phyloP scores from a whole-genome alignment of 345 rosid genomes.

The Viola odorata region DNA sequence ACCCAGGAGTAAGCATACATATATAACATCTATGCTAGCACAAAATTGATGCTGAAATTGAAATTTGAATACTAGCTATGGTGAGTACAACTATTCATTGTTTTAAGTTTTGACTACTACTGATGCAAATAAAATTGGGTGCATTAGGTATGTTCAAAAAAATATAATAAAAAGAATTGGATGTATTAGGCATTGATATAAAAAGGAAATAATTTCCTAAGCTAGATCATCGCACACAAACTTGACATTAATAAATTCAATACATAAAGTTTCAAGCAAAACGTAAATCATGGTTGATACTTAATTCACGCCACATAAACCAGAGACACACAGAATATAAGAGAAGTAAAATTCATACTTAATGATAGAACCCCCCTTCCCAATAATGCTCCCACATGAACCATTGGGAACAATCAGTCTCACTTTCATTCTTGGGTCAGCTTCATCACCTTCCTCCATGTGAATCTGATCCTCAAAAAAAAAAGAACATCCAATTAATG shows the following conservation, averaged over 20 bases:
- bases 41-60: neutral
- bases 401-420: conserved; percentile 90
- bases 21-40: neutral
- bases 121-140: too few species aligned
- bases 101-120: neutral
- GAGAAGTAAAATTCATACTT: conserved; percentile 48
- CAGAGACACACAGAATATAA: conserved; percentile 7
- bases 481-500: conserved; percentile 1
- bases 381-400: conserved; percentile 98
- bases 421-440: conserved; percentile 78
- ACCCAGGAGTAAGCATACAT: neutral
- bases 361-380: conserved; percentile 96
- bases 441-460: conserved; percentile 65
- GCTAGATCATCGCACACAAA: too few species aligned
- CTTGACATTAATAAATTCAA: neutral
- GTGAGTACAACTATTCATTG: neutral
- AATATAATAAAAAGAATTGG: too few species aligned
- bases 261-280: neutral
- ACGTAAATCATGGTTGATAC: too few species aligned
- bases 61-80: neutral
- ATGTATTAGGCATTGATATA: too few species aligned
- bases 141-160: too few species aligned
- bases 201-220: too few species aligned
- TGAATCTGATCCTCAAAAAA: conserved; percentile 50
- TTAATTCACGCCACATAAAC: too few species aligned